phyloP scores from a whole-genome alignment of 176 grass and related monocot species.

The Aegilops longissima region DNA sequence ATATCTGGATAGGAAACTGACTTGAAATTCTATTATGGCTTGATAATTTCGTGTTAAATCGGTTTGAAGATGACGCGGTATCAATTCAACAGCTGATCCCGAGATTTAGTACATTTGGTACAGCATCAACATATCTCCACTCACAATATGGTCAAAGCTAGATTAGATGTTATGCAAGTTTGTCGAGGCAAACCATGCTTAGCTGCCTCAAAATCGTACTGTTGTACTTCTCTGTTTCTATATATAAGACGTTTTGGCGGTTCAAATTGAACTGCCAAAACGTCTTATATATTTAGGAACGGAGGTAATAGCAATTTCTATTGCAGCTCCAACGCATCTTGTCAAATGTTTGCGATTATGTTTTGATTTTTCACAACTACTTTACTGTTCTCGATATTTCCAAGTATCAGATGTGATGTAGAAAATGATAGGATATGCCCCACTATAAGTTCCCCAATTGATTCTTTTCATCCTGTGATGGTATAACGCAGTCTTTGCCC shows the following conservation, averaged over 20 bases:
- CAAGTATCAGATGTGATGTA: slow-evolving; percentile 6
- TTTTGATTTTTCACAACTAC: not conserved
- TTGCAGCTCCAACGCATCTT: slow-evolving; percentile 12
- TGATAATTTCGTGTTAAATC: not conserved
- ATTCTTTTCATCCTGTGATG: not conserved
- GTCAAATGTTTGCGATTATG: not conserved
- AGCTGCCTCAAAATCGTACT: slow-evolving; percentile 4
- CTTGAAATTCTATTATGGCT: not conserved
- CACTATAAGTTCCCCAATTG: slow-evolving; percentile 1
- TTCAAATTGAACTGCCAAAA: too few relatives aligned
- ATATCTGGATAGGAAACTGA: not conserved
- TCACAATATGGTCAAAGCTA: not conserved
- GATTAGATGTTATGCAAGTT: not conserved
- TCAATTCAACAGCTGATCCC: not conserved
- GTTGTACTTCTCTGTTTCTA: not conserved
- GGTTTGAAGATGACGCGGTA: not conserved
- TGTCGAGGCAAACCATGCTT: slow-evolving; percentile 8
- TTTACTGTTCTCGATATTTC: slow-evolving; percentile 1
- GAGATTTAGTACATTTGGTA: not conserved
- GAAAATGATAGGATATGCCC: not conserved
- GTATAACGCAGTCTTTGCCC: not conserved
- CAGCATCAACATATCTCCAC: not conserved
- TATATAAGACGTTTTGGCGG: too few relatives aligned
- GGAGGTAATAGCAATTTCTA: not conserved
- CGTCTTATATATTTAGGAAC: too few relatives aligned